These are phyloP conservation scores for Mycena leptocephala DNA, from an alignment of 768 basidiomycete genomes.

Conservation along the genomic window DNA sequence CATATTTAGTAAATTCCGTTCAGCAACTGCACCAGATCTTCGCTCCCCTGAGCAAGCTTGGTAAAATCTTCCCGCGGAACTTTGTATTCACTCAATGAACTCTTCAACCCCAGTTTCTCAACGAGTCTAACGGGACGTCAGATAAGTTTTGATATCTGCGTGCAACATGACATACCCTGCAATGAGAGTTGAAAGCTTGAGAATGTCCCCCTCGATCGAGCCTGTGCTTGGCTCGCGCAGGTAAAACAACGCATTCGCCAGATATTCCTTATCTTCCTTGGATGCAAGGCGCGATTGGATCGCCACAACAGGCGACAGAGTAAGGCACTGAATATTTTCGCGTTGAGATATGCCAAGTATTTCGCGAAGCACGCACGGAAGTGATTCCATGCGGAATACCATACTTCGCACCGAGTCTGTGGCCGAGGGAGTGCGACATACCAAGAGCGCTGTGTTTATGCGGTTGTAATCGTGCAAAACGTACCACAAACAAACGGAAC, in stretches of 20 bases:
- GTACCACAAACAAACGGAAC: neutral
- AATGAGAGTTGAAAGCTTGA: constrained; percentile 68
- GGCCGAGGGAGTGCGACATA: constrained; percentile 83
- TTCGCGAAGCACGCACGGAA: constrained; percentile 64
- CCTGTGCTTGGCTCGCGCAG: constrained; percentile 75
- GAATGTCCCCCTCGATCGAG: constrained; percentile 75
- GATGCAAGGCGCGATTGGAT: constrained; percentile 73
- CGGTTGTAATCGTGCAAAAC: neutral
- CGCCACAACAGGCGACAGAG: constrained; percentile 75
- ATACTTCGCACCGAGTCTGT: constrained; percentile 82
- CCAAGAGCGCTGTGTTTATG: constrained; percentile 69
- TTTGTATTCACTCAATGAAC: constrained; percentile 72
- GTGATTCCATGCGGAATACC: constrained; percentile 88
- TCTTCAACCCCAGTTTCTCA: constrained; percentile 69
- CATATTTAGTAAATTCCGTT: constrained; percentile 59
- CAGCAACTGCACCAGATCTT: constrained; percentile 65
- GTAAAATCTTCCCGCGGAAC: constrained; percentile 73
- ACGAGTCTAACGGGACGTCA: constrained; percentile 66
- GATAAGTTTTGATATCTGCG: neutral
- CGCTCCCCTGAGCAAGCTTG: constrained; percentile 66
- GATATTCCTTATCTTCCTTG: constrained; percentile 73
- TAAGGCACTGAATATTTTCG: constrained; percentile 70
- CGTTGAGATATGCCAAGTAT: neutral
- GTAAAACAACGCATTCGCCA: constrained; percentile 73
- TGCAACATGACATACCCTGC: constrained; percentile 60